Evolutionary conservation across 2,329 filamentous ascomycete genomes (phyloP).

Genomic region (Colletotrichum agaves): DNA sequence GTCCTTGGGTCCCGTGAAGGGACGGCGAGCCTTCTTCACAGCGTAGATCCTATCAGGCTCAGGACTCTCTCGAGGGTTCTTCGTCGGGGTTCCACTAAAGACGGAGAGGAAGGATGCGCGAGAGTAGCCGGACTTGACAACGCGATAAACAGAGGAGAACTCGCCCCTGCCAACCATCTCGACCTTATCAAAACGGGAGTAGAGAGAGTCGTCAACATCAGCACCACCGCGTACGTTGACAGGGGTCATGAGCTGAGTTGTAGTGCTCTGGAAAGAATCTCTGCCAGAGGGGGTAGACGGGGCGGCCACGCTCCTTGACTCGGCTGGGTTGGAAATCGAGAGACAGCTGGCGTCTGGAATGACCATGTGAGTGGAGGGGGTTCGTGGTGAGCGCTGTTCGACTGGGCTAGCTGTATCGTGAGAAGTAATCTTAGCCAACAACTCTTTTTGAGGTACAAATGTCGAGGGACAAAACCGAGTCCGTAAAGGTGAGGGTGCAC

Average conservation of each 20-base stretch:
- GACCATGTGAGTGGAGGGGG: slow-evolving; percentile 78
- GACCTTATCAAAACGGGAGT: slow-evolving; percentile 81
- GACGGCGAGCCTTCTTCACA: slow-evolving; percentile 91
- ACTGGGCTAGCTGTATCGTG: slow-evolving; percentile 70
- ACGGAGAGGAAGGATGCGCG: slow-evolving; percentile 41
- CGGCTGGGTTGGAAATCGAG: slow-evolving; percentile 76
- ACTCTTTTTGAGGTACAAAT: slow-evolving; percentile 48
- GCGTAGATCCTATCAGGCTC: slow-evolving; percentile 77
- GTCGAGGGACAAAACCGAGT: slow-evolving; percentile 44
- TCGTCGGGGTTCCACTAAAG: slow-evolving; percentile 59
- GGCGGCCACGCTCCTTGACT: slow-evolving; percentile 46
- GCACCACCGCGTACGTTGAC: slow-evolving; percentile 77
- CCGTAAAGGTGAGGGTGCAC: slow-evolving; percentile 49
- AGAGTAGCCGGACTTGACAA: slow-evolving; percentile 59
- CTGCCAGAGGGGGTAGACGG: slow-evolving; percentile 81
- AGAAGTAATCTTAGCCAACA: slow-evolving; percentile 63
- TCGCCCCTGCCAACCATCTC: slow-evolving; percentile 87
- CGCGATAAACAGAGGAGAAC: slow-evolving; percentile 92
- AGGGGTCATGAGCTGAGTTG: slow-evolving; percentile 69
- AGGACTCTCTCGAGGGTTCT: slow-evolving; percentile 60
- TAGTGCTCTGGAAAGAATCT: slow-evolving; percentile 61
- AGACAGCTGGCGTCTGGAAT: slow-evolving; percentile 85
- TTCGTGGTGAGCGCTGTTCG: slow-evolving; percentile 75
- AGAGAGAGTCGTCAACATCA: slow-evolving; percentile 76
- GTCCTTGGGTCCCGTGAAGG: slow-evolving; percentile 81